Evolutionary conservation across 495 filamentous ascomycete genomes (phyloP).

Genomic region (Penicillium mononematosum): DNA sequence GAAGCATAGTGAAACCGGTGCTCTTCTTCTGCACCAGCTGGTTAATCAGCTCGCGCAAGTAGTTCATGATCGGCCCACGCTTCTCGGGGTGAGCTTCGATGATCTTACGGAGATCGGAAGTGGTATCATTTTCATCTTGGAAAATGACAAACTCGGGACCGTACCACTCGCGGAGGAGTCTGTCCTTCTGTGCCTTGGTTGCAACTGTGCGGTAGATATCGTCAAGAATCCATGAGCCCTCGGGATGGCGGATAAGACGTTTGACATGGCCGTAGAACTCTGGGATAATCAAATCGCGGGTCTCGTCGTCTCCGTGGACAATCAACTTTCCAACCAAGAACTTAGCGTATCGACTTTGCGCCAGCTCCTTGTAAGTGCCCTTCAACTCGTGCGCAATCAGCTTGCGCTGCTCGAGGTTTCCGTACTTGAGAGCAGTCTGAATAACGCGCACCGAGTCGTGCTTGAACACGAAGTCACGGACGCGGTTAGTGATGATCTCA

Average conservation of each 20-base stretch:
- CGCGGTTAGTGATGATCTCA: conserved; percentile 80
- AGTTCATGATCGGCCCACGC: conserved; percentile 77
- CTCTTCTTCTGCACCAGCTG: conserved; percentile 91
- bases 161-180: conserved; percentile 92
- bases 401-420: conserved; percentile 75
- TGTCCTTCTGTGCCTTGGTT: conserved; percentile 76
- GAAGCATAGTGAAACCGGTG: conserved; percentile 92
- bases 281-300: conserved; percentile 79
- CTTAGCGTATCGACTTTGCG: conserved; percentile 93
- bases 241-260: conserved; percentile 90
- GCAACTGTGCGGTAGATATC: conserved; percentile 89
- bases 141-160: conserved; percentile 90
- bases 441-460: conserved; percentile 94
- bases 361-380: conserved; percentile 78
- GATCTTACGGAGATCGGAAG: conserved; percentile 67
- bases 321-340: conserved; percentile 94
- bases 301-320: conserved; percentile 80
- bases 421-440: conserved; percentile 95
- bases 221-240: conserved; percentile 95
- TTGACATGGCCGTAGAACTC: conserved; percentile 93
- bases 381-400: conserved; percentile 85
- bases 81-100: conserved; percentile 77
- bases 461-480: conserved; percentile 96
- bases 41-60: conserved; percentile 81
- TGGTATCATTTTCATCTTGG: conserved; percentile 49